phyloP scores from a whole-genome alignment of 306 rosid genomes.

The Cicer yamashitae region DNA sequence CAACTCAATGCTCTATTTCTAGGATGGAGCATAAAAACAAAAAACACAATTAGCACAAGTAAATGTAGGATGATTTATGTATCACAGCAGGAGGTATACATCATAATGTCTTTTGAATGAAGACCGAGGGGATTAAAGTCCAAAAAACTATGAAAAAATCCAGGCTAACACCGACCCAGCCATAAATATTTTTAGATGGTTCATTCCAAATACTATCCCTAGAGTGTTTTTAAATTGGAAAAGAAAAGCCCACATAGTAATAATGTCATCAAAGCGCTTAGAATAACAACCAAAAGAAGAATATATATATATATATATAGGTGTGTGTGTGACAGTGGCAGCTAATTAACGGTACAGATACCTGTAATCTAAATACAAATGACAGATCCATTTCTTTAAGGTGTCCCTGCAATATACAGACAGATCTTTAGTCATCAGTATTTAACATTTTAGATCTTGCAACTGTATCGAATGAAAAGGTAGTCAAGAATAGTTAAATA shows the following conservation, averaged over 20 bases:
- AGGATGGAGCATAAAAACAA: neutral
- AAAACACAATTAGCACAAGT: slow-evolving; percentile 18
- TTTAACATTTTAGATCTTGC: slow-evolving; percentile 33
- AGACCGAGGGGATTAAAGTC: slow-evolving; percentile 16
- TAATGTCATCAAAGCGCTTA: slow-evolving; percentile 1
- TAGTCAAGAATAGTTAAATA: slow-evolving; percentile 12
- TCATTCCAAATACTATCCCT: slow-evolving; percentile 27
- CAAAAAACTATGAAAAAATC: slow-evolving; percentile 36
- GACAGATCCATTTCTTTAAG: slow-evolving; percentile 87
- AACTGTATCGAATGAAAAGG: slow-evolving; percentile 22
- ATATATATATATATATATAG: no score
- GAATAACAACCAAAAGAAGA: neutral
- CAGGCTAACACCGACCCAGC: slow-evolving; percentile 6
- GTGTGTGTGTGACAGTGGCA: neutral
- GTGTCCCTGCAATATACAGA: slow-evolving; percentile 76
- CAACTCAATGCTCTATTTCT: neutral
- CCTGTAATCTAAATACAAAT: slow-evolving; percentile 97
- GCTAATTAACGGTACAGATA: slow-evolving; percentile 42
- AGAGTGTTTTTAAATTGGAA: slow-evolving; percentile 16
- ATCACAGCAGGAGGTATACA: slow-evolving; percentile 12
- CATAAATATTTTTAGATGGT: slow-evolving; percentile 16
- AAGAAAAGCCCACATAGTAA: slow-evolving; percentile 6
- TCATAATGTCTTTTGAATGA: slow-evolving; percentile 9
- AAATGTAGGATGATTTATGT: slow-evolving; percentile 35
- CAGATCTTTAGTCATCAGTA: slow-evolving; percentile 33